Evolutionary conservation across 768 basidiomycete species (phyloP), one percentile per base, ranked within the genome.

Genomic region (Xerocomus potaroensis): DNA sequence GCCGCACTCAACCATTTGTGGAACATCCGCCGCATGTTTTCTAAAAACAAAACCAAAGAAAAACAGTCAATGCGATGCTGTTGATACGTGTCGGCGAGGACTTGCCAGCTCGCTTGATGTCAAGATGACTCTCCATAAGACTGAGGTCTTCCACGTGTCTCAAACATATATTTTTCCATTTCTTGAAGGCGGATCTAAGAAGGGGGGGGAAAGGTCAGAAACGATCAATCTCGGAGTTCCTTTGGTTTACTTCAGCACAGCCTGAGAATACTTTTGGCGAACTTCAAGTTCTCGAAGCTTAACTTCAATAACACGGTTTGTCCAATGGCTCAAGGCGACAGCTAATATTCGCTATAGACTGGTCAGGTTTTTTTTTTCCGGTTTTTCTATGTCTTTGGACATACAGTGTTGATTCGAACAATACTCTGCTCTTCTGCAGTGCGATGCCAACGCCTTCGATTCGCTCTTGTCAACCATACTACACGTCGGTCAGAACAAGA

Each of bases 101-200:
- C 66, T 30, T 57, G 81, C 90, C 90, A 74, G 90, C 87, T 35
- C 77, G 77, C 64, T 87, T 89, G 36, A 92, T 81, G 50, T 85
- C 76, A 47, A 83, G 77, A 63, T 89, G 87, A 59, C 87, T 91
- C 59, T 89, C 83, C 77, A 92, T 80, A n/a, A 93, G 75, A 54
- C 80, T 83, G 3, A 83, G 65, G 52, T 84, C 80, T 60, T 90
- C 85, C 2, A 75, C 74, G 59, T 87, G 87, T 21, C 81, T 79
- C 30, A 72, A 66, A 56, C 75, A 79, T 30, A 76, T 69, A 6
- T 62, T 66, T 58, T 79, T 82, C 89, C 90, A 92, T 66, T 83
- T 86, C 38, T 64, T 70, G 55, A 87, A 86, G 6, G 77, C 75
- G 43, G 61, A 57, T 30, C 84, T 90, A 51, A 24, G 47, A 36